Evolutionary conservation across 176 grass and related monocot genomes (phyloP), one percentile per base, ranked within the genome.

Genomic region (Alloteropsis semialata): DNA sequence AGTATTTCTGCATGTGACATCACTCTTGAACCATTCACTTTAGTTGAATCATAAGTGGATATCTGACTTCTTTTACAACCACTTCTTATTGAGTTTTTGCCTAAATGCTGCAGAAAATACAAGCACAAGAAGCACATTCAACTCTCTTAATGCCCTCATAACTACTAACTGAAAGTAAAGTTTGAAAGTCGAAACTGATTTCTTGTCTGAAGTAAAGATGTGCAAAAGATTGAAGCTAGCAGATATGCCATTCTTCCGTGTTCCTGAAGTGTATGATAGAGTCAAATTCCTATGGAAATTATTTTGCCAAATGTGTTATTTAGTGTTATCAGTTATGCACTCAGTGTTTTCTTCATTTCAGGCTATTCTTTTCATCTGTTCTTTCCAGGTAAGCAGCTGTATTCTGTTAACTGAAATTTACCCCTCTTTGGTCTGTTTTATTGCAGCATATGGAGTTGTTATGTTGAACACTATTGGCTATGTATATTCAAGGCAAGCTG

Each of bases 391-490:
- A 65, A 67, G 37, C 33, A 60, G 17, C 82, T 82, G 19, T 73
- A 16, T 49, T 57, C 12, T 82, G 56, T 49, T 78, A 73, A 82
- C 38, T 90, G 72, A 90, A 82, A 21, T 74, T 65, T 43, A 19
- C 39, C 80, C 63, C 27, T 72, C 19, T 86, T 89, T 91, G 27
- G 46, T 54, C 22, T 81, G 34, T 85, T 79, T 72, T 64, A 27
- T 32, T 79, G 45, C 85, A 99, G 96, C 96, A 51, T 99, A 99
- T 88, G 96, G 96, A 72, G 69, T 77, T 77, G 96, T 85, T 90
- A 94, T 99, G 91, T 64, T 99, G 89, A 99, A 87, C 82, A 99
- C 96, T 17, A 96, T 99, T 77, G 96, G 96, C 8, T 99, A 99
- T 69, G 90, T 99, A 77, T 96, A 99, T 87, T 88, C 83, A 72